These are phyloP conservation scores for Colletotrichum coccodes DNA, from an alignment of 2,329 filamentous ascomycete genomes.

Conservation along the genomic window DNA sequence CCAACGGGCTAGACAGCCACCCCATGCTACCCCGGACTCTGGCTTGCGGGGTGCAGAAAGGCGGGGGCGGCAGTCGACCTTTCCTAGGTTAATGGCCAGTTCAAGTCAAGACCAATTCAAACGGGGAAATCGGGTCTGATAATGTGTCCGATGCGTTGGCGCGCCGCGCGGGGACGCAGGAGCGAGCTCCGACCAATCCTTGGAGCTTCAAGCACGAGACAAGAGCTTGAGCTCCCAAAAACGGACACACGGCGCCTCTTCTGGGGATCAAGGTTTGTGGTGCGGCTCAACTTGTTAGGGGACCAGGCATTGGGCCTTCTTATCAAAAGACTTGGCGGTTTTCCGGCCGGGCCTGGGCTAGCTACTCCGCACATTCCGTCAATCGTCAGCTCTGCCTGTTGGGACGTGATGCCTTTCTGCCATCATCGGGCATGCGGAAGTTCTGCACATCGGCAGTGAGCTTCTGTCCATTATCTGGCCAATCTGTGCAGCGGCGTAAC, in stretches of 20 bases:
- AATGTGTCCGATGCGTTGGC: background rate
- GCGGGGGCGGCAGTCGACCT: slow-evolving; percentile 16
- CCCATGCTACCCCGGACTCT: slow-evolving; percentile 29
- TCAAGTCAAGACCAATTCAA: background rate
- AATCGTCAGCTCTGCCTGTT: background rate
- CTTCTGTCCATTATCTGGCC: background rate
- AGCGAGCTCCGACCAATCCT: slow-evolving; percentile 2
- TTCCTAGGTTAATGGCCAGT: slow-evolving; percentile 9
- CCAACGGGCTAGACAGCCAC: slow-evolving; percentile 2
- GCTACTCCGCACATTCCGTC: background rate
- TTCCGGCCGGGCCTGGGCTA: background rate
- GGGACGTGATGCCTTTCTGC: background rate
- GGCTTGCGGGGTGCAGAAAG: slow-evolving; percentile 32
- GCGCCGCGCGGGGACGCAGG: background rate
- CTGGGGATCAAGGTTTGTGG: background rate
- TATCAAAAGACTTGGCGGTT: background rate
- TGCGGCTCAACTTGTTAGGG: slow-evolving; percentile 10
- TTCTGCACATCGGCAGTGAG: slow-evolving; percentile 15
- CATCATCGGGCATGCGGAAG: slow-evolving; percentile 25
- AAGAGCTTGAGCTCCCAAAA: slow-evolving; percentile 17
- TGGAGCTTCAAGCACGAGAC: background rate
- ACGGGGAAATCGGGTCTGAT: slow-evolving; percentile 10
- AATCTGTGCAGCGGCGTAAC: background rate
- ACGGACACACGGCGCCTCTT: background rate
- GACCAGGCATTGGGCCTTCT: background rate